phyloP scores from a whole-genome alignment of 768 basidiomycete genomes.

The Psilocybe cubensis region DNA sequence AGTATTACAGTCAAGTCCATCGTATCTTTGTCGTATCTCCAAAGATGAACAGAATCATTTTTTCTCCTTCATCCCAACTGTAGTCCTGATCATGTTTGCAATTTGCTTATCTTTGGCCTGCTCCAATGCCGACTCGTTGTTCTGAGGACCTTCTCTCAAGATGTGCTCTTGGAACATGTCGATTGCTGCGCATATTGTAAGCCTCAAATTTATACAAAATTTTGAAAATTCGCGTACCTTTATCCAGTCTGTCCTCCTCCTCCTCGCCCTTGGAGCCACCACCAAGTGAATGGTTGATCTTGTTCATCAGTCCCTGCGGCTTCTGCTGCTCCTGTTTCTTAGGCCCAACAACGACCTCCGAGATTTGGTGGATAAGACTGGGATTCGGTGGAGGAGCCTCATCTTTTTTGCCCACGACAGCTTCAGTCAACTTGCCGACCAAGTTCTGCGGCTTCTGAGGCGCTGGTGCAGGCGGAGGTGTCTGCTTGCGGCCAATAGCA shows the following conservation, averaged over 20 bases:
- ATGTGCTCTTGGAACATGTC: conserved; percentile 29
- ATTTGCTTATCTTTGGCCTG: conserved; percentile 39
- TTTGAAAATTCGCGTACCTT: conserved; percentile 15
- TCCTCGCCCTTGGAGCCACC: conserved; percentile 22
- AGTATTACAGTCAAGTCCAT: too few species aligned
- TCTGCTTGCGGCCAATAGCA: background rate
- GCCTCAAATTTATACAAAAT: background rate
- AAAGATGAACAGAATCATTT: background rate
- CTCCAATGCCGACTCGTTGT: conserved; percentile 37
- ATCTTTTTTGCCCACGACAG: conserved; percentile 6
- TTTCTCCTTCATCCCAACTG: conserved; percentile 16
- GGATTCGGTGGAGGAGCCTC: conserved; percentile 2
- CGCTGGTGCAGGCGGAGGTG: background rate
- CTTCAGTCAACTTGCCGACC: conserved; percentile 11
- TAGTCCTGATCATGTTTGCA: conserved; percentile 29
- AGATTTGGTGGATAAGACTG: background rate
- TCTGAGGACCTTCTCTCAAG: conserved; percentile 33
- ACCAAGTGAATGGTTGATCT: conserved; percentile 20
- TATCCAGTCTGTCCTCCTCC: conserved; percentile 22
- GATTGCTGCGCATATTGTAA: conserved; percentile 19
- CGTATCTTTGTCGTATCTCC: too few species aligned
- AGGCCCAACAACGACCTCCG: conserved; percentile 1
- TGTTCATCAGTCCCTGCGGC: conserved; percentile 13
- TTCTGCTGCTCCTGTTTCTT: conserved; percentile 5
- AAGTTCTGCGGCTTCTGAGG: conserved; percentile 4